Evolutionary conservation across 805 yeast genomes (phyloP), one percentile per base, ranked within the genome.

Genomic region (Sporopachydermia quercuum): DNA sequence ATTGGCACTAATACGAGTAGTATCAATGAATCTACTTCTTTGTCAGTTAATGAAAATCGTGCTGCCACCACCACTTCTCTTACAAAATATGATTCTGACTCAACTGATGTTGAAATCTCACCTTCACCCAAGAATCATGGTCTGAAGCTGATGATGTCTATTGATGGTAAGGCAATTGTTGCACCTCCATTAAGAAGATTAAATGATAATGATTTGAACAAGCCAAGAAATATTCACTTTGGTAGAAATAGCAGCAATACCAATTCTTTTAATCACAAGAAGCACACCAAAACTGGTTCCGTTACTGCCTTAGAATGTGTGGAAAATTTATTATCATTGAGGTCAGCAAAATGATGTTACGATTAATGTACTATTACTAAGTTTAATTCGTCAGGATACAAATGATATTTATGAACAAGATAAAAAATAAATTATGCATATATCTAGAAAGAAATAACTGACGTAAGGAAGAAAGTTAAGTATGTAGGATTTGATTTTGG

Each of bases 121-220:
- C 39, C 44, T 5, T 15, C 44, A n/a, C 18, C 40, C 16, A 14
- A 43, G 1, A 19, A 30, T 8, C 37, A 45, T n/a, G 36, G 41
- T n/a, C 39, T 46, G 15, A 36, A 46, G 33, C 40, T 46, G 14
- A 18, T 58, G 33, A 59, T 61, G 63, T 55, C 61, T 3, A 53
- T 52, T 18, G 65, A 60, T 42, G 65, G 65, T 19, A 56, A 56
- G 43, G 65, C 65, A 5, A 54, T 56, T 47, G 51, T 60, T 16
- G 56, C 30, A n/a, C 30, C 30, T 8, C 30, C 30, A n/a, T n/a
- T 23, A 8, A n/a, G 13, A 8, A 8, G 30, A n/a, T 23, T 23
- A 23, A 23, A n/a, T 23, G 30, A 23, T n/a, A n/a, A n/a, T 8
- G 30, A 23, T 8, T n/a, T 23, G 8, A 23, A 23, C n/a, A 23